These are phyloP conservation scores for Tarenaya hassleriana DNA, from an alignment of 345 rosid species.

Conservation along the genomic window DNA sequence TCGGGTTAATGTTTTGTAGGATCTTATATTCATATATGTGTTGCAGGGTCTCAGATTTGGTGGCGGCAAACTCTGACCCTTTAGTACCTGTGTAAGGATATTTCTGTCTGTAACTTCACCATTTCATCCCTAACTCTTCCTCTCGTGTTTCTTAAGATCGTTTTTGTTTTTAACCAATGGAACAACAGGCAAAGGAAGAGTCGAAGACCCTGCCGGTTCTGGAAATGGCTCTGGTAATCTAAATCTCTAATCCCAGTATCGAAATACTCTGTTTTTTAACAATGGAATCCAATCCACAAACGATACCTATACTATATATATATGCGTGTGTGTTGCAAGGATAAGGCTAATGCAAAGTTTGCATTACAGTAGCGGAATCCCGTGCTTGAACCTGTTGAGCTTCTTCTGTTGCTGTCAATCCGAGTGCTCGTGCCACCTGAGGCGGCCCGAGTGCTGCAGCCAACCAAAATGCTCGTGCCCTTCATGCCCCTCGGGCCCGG, in stretches of 20 bases:
- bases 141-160: neutral
- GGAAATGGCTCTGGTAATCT: constrained; percentile 81
- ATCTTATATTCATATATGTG: neutral
- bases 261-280: no score
- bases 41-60: constrained; percentile 67
- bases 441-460: constrained; percentile 41
- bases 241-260: no score
- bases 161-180: constrained; percentile 1
- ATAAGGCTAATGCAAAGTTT: no score
- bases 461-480: constrained; percentile 34
- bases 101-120: neutral
- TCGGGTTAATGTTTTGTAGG: constrained; percentile 1
- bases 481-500: constrained; percentile 20
- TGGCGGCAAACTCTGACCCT: constrained; percentile 64
- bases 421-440: constrained; percentile 37
- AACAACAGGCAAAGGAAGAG: constrained; percentile 55
- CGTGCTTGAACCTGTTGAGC: constrained; percentile 58
- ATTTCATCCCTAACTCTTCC: neutral
- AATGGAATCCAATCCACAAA: no score
- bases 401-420: constrained; percentile 71
- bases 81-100: constrained; percentile 51
- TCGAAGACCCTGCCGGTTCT: constrained; percentile 51
- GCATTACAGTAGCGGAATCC: constrained; percentile 42
- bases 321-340: no score
- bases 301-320: no score